Conservation (phyloP, 768 basidiomycete species). For the Mycena rosella region DNA sequence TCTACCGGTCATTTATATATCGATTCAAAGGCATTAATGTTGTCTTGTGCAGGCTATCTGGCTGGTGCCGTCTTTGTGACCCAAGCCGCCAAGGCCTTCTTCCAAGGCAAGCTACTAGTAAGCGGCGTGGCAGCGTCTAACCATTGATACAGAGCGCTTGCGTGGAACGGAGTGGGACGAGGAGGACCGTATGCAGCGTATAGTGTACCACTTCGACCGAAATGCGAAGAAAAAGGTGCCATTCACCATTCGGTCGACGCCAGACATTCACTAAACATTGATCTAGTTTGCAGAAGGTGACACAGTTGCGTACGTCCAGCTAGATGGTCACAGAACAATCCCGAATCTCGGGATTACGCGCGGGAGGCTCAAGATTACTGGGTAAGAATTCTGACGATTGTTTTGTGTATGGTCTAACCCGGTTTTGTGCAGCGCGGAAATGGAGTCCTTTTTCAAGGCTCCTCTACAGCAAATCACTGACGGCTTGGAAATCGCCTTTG, state of each 20-base stretch:
- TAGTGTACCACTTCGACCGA: constrained; percentile 38
- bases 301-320: constrained; percentile 30
- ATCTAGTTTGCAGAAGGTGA: constrained; percentile 33
- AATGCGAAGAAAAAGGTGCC: constrained; percentile 41
- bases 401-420: neutral
- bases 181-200: constrained; percentile 31
- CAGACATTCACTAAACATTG: neutral
- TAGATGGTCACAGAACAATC: constrained; percentile 34
- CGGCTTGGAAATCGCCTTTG: constrained; percentile 38
- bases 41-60: constrained; percentile 37
- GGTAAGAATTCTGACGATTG: constrained; percentile 8
- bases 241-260: neutral
- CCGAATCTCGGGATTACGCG: constrained; percentile 33
- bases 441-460: constrained; percentile 35
- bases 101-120: constrained; percentile 15
- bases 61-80: constrained; percentile 41
- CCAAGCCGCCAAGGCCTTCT: constrained; percentile 34
- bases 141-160: constrained; percentile 22
- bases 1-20: neutral
- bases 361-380: constrained; percentile 38
- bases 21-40: neutral
- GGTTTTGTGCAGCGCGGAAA: constrained; percentile 23
- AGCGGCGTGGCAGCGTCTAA: too few species aligned
- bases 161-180: constrained; percentile 38
- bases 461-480: constrained; percentile 33